These are phyloP conservation scores for Yamadazyma sp. DNA, from an alignment of 805 yeast species.

Conservation along the genomic window DNA sequence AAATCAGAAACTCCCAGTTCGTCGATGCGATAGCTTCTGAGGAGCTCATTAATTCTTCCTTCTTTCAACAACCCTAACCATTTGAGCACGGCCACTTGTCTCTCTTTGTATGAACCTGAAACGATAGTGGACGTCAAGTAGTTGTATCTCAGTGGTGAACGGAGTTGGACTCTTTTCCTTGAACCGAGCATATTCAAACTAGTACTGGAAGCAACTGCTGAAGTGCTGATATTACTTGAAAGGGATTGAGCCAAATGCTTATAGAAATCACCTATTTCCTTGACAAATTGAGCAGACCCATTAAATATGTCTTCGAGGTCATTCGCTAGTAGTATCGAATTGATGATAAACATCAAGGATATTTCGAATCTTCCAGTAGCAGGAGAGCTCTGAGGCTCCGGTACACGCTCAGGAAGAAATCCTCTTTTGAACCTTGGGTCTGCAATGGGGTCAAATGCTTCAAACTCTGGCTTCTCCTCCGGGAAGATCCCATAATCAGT, in stretches of 20 bases:
- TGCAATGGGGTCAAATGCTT: not conserved
- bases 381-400: conserved; percentile 1
- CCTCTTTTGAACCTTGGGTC: not conserved
- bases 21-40: not conserved
- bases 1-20: conserved; percentile 5
- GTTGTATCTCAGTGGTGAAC: conserved; percentile 5
- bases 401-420: not conserved
- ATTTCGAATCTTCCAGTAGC: conserved; percentile 28
- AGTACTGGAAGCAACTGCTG: conserved; percentile 3
- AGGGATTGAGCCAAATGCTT: conserved; percentile 12
- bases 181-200: conserved; percentile 3
- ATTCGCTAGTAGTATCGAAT: conserved; percentile 21
- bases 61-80: conserved; percentile 6
- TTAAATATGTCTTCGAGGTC: conserved; percentile 19
- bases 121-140: conserved; percentile 20
- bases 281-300: conserved; percentile 15
- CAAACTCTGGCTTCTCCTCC: conserved; percentile 2
- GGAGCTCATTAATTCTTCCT: conserved; percentile 1
- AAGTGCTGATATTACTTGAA: conserved; percentile 3
- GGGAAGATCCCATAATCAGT: conserved; percentile 10
- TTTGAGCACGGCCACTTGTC: conserved; percentile 14
- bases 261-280: conserved; percentile 21
- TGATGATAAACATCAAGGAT: conserved; percentile 27
- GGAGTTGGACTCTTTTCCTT: not conserved
- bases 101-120: conserved; percentile 33